A percentile compares a stretch with the other conserved stretches of the same genome.
phyloP scores from a whole-genome alignment of 1,284 basidiomycete species.

The Polyporus tsugae region DNA sequence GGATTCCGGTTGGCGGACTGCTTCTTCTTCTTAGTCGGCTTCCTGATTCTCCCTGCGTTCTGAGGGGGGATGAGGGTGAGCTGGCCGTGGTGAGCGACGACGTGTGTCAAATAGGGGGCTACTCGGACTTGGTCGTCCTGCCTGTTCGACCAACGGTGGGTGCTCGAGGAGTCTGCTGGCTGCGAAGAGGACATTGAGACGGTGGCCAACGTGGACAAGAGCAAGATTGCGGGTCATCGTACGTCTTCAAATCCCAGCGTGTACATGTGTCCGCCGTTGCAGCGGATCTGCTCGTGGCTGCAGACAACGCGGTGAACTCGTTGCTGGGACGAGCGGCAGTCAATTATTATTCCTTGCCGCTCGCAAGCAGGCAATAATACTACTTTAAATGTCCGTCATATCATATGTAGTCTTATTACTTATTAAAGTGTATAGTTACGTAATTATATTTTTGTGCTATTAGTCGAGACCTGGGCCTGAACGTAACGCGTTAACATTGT shows the following conservation, averaged over 20 bases:
- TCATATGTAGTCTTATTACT: too few relatives aligned
- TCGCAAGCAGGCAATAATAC: too few relatives aligned
- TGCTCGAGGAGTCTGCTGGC: constrained; percentile 16
- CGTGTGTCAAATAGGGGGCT: constrained; percentile 66
- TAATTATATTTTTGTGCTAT: too few relatives aligned
- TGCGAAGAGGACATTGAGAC: constrained; percentile 31
- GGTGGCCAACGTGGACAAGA: constrained; percentile 19
- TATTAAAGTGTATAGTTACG: too few relatives aligned
- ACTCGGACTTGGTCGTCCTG: constrained; percentile 50
- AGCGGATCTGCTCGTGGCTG: constrained; percentile 3
- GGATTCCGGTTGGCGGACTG: constrained; percentile 17
- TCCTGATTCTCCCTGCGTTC: constrained; percentile 60
- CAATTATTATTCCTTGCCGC: too few relatives aligned
- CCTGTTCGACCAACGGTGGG: constrained; percentile 21
- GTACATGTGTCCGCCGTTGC: background rate
- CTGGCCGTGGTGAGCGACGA: constrained; percentile 63
- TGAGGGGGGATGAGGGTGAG: constrained; percentile 58
- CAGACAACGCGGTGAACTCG: constrained; percentile 2
- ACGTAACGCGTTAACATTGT: too few relatives aligned
- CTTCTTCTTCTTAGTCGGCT: constrained; percentile 45
- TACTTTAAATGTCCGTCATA: too few relatives aligned
- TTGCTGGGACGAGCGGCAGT: background rate
- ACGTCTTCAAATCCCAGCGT: constrained; percentile 6
- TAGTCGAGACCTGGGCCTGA: too few relatives aligned
- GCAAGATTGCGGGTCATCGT: constrained; percentile 23